Conservation (phyloP, 148 eudicot species). For the Vaccinium corymbosum region DNA sequence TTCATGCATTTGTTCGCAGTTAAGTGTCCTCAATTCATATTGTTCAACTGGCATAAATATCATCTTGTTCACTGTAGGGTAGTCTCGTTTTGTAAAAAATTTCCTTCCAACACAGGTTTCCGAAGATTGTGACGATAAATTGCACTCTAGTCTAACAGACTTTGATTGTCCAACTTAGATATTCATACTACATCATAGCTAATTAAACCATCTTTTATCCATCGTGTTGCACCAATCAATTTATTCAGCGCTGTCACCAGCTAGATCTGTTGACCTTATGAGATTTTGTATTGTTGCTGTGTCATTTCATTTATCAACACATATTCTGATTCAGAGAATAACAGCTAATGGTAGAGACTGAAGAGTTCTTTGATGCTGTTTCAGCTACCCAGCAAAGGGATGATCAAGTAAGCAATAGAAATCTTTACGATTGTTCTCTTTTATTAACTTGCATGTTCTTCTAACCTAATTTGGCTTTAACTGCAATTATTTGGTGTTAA, state of each 20-base stretch:
- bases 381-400: constrained; percentile 15
- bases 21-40: background rate
- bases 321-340: constrained; percentile 10
- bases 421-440: background rate
- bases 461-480: background rate
- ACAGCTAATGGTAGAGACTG: constrained; percentile 11
- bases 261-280: background rate
- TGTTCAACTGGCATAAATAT: background rate
- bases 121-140: background rate
- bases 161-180: background rate
- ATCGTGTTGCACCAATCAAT: background rate
- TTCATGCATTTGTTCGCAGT: background rate
- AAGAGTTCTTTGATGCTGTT: constrained; percentile 14
- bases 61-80: background rate
- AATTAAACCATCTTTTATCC: background rate
- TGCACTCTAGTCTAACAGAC: background rate
- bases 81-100: background rate
- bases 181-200: background rate
- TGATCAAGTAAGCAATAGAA: constrained; percentile 12
- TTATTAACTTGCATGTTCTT: background rate
- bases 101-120: background rate
- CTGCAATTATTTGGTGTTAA: background rate
- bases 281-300: constrained; percentile 6
- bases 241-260: background rate
- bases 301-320: background rate